These are phyloP conservation scores for Pseudisothecium myosuroides DNA, from an alignment of 225 moss, liverwort and hornwort species.

Conservation along the genomic window DNA sequence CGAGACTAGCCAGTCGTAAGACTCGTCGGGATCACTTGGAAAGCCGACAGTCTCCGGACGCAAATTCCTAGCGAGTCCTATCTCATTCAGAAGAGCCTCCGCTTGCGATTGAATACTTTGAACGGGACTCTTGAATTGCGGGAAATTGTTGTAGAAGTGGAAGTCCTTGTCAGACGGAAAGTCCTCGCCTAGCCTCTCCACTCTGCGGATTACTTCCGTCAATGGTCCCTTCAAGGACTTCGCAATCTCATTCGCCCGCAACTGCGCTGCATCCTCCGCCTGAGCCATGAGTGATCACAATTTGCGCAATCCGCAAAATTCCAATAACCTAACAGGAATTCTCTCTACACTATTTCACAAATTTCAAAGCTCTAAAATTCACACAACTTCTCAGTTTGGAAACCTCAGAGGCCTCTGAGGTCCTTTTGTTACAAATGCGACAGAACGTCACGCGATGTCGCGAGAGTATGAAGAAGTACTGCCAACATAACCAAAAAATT, in stretches of 20 bases:
- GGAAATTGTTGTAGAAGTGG: slow-evolving; percentile 85
- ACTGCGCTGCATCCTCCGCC: slow-evolving; percentile 6
- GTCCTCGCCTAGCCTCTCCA: slow-evolving; percentile 29
- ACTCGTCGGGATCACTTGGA: slow-evolving; percentile 63
- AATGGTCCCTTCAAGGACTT: slow-evolving; percentile 31
- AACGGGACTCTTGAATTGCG: slow-evolving; percentile 57
- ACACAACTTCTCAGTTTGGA: background rate
- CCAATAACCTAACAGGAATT: background rate
- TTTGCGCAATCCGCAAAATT: background rate
- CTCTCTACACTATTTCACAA: background rate
- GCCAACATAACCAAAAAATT: background rate
- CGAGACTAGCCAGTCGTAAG: slow-evolving; percentile 83
- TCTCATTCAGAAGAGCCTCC: slow-evolving; percentile 35
- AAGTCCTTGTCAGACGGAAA: slow-evolving; percentile 69
- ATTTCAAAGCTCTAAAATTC: background rate
- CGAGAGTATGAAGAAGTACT: background rate
- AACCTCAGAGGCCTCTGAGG: background rate
- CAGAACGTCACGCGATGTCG: background rate
- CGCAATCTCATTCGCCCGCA: slow-evolving; percentile 28
- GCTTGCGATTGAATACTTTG: slow-evolving; percentile 28
- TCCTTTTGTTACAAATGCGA: background rate
- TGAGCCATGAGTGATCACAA: background rate
- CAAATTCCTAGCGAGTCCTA: slow-evolving; percentile 39
- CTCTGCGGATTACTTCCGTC: slow-evolving; percentile 24
- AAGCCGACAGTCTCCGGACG: slow-evolving; percentile 19